Evolutionary conservation across 768 basidiomycete genomes (phyloP), one percentile per base, ranked within the genome.

Genomic region (Rhodosporidiobolus sp.): DNA sequence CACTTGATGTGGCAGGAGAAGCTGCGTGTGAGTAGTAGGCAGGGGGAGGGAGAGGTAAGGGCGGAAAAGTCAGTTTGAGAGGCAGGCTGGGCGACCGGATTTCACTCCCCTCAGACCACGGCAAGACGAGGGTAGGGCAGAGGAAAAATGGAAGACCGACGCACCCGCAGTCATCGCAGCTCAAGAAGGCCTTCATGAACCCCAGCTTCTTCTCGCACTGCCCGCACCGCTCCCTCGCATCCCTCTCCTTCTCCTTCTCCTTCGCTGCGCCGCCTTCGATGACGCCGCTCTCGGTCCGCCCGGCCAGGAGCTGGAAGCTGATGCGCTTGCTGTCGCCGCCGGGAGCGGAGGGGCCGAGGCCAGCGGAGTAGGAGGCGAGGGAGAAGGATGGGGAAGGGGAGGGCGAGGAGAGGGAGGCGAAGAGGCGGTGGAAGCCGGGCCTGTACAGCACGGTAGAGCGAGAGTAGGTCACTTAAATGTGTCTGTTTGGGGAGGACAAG

Each of bases 111-210:
- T 24, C 45, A 20, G 30, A 4, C 26, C 16, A 1, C 16, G 3
- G 8, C 12, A 7, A 17, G 12, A 35, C 7, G 28, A 3, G 2
- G 9, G 34, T 7, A 38, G 5, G 30, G n/a, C 16, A 28, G 3
- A 19, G 50, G 10, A 5, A 1, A 38, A 26, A 8, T 0, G 35
- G 80, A 85, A 65, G 67, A 89, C 87, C 87, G 45, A 53, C 85
- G 77, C 91, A 81, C 35, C 89, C 88, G 81, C 93, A 94, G 81
- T 94, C 92, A 80, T 94, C 92, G 79, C 92, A 95, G 77, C 90
- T 87, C 28, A 94, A 82, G 45, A 89, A 86, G 30, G 91, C 88
- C 80, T 92, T 94, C 88, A 90, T 70, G 17, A 77, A 89, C 20
- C 92, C 92, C 50, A 95, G 83, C 58, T 90, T 83, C 84, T 93